phyloP scores from a whole-genome alignment of 129 eudicot species.

The Apium graveolens region DNA sequence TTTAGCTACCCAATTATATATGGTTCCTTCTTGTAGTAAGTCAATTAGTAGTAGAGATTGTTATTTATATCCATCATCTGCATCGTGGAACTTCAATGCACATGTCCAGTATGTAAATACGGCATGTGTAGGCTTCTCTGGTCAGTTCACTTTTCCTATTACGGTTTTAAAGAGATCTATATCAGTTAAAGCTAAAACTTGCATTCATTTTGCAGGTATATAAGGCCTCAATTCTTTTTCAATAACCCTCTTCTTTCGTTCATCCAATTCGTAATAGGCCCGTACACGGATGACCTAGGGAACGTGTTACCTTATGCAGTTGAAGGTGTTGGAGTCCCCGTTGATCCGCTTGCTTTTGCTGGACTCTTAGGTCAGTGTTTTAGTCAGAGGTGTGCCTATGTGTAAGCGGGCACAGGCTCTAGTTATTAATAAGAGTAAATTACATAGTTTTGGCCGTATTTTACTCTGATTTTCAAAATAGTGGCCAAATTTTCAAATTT shows the following conservation, averaged over 20 bases:
- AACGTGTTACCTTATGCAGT: conserved; percentile 92
- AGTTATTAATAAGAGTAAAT: too few relatives aligned
- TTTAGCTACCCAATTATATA: background rate
- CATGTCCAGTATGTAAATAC: background rate
- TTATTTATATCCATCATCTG: conserved; percentile 4
- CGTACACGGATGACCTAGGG: conserved; percentile 86
- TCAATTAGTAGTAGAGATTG: background rate
- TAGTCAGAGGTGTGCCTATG: too few relatives aligned
- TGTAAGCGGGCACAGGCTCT: too few relatives aligned
- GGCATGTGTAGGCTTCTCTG: background rate
- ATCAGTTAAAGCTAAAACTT: background rate
- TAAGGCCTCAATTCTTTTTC: conserved; percentile 94
- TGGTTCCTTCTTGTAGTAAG: background rate
- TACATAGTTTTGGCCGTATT: too few relatives aligned
- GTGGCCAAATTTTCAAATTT: too few relatives aligned
- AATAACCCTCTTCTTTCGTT: conserved; percentile 92
- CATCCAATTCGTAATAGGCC: conserved; percentile 76
- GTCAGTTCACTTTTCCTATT: background rate
- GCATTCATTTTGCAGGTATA: conserved; percentile 51
- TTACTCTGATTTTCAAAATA: too few relatives aligned
- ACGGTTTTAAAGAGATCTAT: background rate
- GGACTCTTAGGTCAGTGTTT: conserved; percentile 79
- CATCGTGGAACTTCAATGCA: background rate
- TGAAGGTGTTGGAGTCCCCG: conserved; percentile 98
- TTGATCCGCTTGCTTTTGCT: conserved; percentile 98